Percentiles rank a stretch among this genome's conserved stretches.
phyloP scores from a whole-genome alignment of 257 asterid genomes.

The Sherardia arvensis region DNA sequence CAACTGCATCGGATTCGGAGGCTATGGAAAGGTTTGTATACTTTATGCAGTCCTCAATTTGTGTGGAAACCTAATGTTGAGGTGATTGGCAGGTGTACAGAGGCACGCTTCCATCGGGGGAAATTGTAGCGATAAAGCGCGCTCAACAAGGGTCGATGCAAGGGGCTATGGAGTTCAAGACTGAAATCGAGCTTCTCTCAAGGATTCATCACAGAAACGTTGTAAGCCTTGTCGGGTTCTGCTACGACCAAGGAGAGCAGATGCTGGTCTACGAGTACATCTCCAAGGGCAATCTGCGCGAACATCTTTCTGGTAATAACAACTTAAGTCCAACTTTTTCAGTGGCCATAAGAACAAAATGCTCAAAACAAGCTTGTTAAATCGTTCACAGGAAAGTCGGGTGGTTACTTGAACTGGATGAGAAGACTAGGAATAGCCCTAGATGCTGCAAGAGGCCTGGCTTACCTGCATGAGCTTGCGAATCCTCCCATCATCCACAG shows the following conservation, averaged over 20 bases:
- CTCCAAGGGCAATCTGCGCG: constrained; percentile 72
- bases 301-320: constrained; percentile 54
- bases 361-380: not conserved
- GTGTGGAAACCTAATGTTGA: not conserved
- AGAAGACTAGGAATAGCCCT: constrained; percentile 55
- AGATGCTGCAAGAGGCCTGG: constrained; percentile 79
- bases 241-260: constrained; percentile 91
- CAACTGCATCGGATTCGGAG: constrained; percentile 74
- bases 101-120: constrained; percentile 46
- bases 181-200: constrained; percentile 86
- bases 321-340: not conserved
- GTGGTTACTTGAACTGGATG: constrained; percentile 52
- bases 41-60: too few relatives aligned
- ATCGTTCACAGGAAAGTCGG: constrained; percentile 37
- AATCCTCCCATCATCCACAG: constrained; percentile 91
- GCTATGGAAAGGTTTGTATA: constrained; percentile 71
- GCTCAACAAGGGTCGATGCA: constrained; percentile 95
- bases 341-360: not conserved
- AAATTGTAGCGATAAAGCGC: constrained; percentile 74
- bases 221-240: constrained; percentile 85
- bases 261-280: constrained; percentile 82
- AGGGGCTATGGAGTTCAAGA: constrained; percentile 76
- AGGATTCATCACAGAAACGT: constrained; percentile 88
- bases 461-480: constrained; percentile 78
- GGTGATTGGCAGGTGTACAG: constrained; percentile 49